Percentiles rank a stretch among this genome's conserved stretches.
Conservation (phyloP, 2,329 filamentous ascomycete species). For the Fusarium musae region DNA sequence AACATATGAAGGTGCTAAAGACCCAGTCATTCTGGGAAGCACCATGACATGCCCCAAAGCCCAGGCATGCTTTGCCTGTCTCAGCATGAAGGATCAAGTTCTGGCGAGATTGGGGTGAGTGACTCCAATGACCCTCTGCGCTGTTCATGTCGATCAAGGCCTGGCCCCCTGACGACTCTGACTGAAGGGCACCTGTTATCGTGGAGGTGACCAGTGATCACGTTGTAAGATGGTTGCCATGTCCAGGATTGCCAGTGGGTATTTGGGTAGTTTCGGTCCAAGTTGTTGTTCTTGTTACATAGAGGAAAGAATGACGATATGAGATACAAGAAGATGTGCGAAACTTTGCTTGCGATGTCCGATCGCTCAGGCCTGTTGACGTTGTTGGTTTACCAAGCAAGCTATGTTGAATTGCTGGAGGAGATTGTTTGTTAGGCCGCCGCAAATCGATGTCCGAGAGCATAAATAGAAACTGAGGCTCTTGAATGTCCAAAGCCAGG, state of each 20-base stretch:
- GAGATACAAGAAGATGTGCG: neutral
- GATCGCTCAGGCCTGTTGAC: neutral
- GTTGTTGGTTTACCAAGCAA: neutral
- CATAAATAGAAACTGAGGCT: conserved; percentile 5
- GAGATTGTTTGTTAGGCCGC: neutral
- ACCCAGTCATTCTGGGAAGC: neutral
- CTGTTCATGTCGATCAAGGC: neutral
- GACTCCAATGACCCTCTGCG: neutral
- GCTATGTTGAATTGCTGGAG: neutral
- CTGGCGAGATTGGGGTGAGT: neutral
- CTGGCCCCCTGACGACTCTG: neutral
- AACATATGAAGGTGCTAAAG: neutral
- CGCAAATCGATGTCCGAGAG: conserved; percentile 27
- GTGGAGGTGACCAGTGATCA: neutral
- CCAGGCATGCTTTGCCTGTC: neutral
- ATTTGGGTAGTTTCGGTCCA: neutral
- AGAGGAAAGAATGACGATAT: neutral
- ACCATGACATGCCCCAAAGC: neutral
- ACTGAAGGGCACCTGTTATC: neutral
- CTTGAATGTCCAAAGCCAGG: conserved; percentile 1
- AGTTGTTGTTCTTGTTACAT: neutral
- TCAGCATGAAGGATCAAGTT: neutral
- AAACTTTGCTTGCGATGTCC: neutral
- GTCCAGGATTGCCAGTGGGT: neutral
- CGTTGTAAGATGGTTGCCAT: neutral